Evolutionary conservation across 2,329 filamentous ascomycete species (phyloP), one percentile per base, ranked within the genome.

Genomic region (Septoria linicola): DNA sequence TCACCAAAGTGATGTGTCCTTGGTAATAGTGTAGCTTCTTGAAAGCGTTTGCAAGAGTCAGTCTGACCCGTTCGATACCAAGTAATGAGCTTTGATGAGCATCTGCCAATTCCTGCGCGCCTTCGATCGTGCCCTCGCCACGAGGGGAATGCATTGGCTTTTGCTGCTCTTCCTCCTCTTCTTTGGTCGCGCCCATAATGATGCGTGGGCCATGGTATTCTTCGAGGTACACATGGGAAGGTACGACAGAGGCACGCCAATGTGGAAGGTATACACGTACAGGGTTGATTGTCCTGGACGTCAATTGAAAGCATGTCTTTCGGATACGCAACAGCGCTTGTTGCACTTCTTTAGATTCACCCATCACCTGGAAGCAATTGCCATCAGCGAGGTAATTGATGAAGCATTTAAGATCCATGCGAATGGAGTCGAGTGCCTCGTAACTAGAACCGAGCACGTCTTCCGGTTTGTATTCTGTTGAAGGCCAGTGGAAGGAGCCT

Each of bases 401-500:
- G 52, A 72, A 65, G 49, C 70, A 76, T 3, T 63, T 62, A 41
- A 64, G 69, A 19, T 67, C 66, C 27, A 65, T 64, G 3, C 76
- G 70, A 10, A 79, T 68, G 5, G 61, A 56, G 55, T 79, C 76
- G 3, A 79, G 65, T 4, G 66, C 67, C 57, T 78, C 73, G 7
- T 71, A 66, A 30, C 69, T 68, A 8, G 55, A 47, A 1, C 75
- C 76, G 10, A 79, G 64, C 8, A 70, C 62, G 8, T 72, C 66
- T 10, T 69, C 62, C 2, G 74, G 60, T 0, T 68, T 62, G 30
- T 72, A 70, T 4, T 76, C 73, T 25, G 72, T 63, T 1, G 60
- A 54, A 2, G 75, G 76, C 76, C 75, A 78, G 16, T 72, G 59
- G 44, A 77, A 76, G 1, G 68, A 58, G 11, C 74, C 64, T 21